Conservation (phyloP, 2,329 filamentous ascomycete species). For the Diaporthe velutina region DNA sequence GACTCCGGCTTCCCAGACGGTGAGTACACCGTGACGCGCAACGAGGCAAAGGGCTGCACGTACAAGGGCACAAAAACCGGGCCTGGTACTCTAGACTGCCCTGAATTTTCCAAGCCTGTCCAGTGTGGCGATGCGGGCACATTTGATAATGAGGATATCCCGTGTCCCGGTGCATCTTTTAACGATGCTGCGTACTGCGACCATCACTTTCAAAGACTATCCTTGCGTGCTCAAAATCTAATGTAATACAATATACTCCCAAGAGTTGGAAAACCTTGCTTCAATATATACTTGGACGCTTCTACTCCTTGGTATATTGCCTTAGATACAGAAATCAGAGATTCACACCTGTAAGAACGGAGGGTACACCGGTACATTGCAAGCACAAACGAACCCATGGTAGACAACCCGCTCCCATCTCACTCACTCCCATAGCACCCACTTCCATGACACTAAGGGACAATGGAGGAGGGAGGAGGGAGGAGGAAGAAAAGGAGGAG, state of each 20-base stretch:
- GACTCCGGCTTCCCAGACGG: not conserved
- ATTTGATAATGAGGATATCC: not conserved
- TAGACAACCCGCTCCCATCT: too few species aligned
- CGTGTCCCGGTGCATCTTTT: not conserved
- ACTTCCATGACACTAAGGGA: too few species aligned
- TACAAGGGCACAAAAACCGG: slow-evolving; percentile 3
- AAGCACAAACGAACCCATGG: too few species aligned
- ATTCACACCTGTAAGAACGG: too few species aligned
- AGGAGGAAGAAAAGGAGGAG: too few species aligned
- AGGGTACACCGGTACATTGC: too few species aligned
- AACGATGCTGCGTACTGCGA: slow-evolving; percentile 15
- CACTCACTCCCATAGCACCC: too few species aligned
- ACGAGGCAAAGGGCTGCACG: slow-evolving; percentile 11
- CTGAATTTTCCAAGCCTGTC: not conserved
- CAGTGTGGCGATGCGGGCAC: slow-evolving; percentile 1
- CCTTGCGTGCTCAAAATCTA: not conserved
- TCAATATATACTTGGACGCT: too few species aligned
- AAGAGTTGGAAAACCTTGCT: not conserved
- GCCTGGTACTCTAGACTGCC: not conserved
- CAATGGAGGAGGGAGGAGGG: too few species aligned
- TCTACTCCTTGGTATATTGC: too few species aligned
- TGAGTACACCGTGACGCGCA: not conserved
- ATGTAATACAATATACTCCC: not conserved
- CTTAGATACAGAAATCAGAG: too few species aligned
- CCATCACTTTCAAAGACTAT: not conserved